Conservation (phyloP, 129 eudicot species). For the Saussurea involucrata region DNA sequence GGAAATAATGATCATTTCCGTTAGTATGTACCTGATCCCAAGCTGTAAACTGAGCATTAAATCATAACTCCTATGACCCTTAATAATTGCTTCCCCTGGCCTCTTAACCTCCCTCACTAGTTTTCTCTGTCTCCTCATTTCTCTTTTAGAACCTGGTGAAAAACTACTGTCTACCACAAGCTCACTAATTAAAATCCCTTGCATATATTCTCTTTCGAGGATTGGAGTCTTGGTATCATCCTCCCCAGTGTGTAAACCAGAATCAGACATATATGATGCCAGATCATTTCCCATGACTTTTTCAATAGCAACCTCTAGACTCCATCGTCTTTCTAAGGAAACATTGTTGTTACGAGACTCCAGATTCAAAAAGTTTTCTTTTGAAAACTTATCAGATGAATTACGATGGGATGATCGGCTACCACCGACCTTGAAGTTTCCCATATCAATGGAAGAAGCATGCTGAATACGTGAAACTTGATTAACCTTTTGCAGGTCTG, state of each 20-base stretch:
- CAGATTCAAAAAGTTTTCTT: slow-evolving; percentile 37
- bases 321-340: slow-evolving; percentile 86
- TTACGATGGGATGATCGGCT: slow-evolving; percentile 36
- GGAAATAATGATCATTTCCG: background rate
- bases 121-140: slow-evolving; percentile 64
- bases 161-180: slow-evolving; percentile 56
- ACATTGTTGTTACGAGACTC: slow-evolving; percentile 52
- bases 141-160: slow-evolving; percentile 53
- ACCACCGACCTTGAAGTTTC: slow-evolving; percentile 58
- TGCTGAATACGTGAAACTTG: slow-evolving; percentile 86
- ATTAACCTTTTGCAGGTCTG: slow-evolving; percentile 61
- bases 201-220: slow-evolving; percentile 94
- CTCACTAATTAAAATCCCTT: slow-evolving; percentile 92
- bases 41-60: slow-evolving; percentile 96
- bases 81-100: slow-evolving; percentile 76
- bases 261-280: slow-evolving; percentile 47
- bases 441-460: slow-evolving; percentile 83
- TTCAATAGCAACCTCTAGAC: slow-evolving; percentile 87
- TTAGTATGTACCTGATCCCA: slow-evolving; percentile 69
- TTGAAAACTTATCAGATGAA: slow-evolving; percentile 44
- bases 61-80: slow-evolving; percentile 96
- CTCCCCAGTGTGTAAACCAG: slow-evolving; percentile 37
- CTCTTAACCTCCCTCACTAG: slow-evolving; percentile 73
- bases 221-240: slow-evolving; percentile 51
- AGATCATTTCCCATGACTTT: slow-evolving; percentile 64